Evolutionary conservation across 495 filamentous ascomycete species (phyloP).

Genomic region (Podospora pseudoanserina): DNA sequence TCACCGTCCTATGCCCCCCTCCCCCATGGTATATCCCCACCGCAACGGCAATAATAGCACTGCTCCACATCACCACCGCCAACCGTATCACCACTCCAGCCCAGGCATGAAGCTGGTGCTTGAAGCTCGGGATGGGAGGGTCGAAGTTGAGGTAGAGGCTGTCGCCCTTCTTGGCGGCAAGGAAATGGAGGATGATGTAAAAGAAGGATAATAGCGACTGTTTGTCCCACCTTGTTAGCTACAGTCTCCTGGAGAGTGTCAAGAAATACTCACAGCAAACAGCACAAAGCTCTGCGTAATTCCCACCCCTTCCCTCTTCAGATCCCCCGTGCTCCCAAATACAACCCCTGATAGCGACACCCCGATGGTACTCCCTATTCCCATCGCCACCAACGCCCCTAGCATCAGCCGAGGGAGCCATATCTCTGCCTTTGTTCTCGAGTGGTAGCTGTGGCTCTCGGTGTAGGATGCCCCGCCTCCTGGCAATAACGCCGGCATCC

Average conservation of each 20-base stretch:
- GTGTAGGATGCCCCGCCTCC: conserved; percentile 7
- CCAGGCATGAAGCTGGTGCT: conserved; percentile 20
- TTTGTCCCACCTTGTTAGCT: not conserved
- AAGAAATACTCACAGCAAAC: conserved; percentile 16
- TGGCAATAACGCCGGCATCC: not conserved
- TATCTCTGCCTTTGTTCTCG: not conserved
- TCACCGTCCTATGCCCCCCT: conserved; percentile 2
- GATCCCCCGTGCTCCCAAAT: conserved; percentile 5
- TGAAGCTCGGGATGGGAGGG: conserved; percentile 13
- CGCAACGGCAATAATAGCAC: conserved; percentile 11
- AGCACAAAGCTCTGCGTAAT: conserved; percentile 20
- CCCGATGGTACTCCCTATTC: conserved; percentile 12
- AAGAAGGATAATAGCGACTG: conserved; percentile 20
- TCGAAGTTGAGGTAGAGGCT: conserved; percentile 14
- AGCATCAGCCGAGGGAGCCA: conserved; percentile 16
- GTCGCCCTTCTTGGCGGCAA: conserved; percentile 11
- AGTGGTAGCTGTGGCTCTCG: conserved; percentile 16
- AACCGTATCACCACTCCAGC: conserved; percentile 14
- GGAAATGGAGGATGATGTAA: conserved; percentile 19
- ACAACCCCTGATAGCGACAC: conserved; percentile 9
- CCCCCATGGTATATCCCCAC: conserved; percentile 15
- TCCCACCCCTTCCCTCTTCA: conserved; percentile 5
- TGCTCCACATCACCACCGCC: conserved; percentile 7
- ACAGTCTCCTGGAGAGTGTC: not conserved
- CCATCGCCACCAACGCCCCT: conserved; percentile 4